Base-by-base conservation (phyloP, 164 flowering plant genomes). In the Sedum album region DNA sequence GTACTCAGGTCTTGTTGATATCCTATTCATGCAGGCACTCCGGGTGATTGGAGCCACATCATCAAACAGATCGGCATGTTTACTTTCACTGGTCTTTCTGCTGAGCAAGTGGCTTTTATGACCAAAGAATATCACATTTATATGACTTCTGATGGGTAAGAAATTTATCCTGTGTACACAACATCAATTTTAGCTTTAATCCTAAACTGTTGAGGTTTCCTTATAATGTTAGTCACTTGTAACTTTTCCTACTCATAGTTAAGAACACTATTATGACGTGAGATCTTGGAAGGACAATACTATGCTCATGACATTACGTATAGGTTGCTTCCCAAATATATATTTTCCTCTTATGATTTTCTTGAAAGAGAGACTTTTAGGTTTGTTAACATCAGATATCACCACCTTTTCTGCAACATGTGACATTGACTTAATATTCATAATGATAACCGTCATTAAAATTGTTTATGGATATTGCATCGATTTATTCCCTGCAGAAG, bases 21-120 rank as follows among this genome's bases (percentile, higher is more conserved):
- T 63, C 25, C 31, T 25, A 41, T 26, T 55, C 76, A 74, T 66
- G 68, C 82, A 93, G 98, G 89, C 20, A 93, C 97, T 64, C 96
- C 97, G 23, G 98, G 99, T 68, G 96, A 95, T 72, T 95, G 99
- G 99, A 95, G 92, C 77, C 99, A 95, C 82, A 95, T 95, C 61
- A 78, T 92, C 72, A 95, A 92, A 82, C 99, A 95, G 79, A 92
- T 95, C 38, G 99, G 99, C 33, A 95, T 95, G 99, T 95, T 91
- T 44, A 95, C 97, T 39, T 95, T 95, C 84, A 90, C 97, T 0
- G 99, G 99, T 66, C 80, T 95, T 77, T 86, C 87, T 75, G 26
- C 82, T 0, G 82, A 87, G 74, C 99, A 92, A 80, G 99, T 95
- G 53, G 80, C 82, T 10, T 95, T 91, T 80, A 91, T 95, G 96